These are phyloP conservation scores for Daldinia grandis DNA, from an alignment of 495 filamentous ascomycete species.

Conservation along the genomic window DNA sequence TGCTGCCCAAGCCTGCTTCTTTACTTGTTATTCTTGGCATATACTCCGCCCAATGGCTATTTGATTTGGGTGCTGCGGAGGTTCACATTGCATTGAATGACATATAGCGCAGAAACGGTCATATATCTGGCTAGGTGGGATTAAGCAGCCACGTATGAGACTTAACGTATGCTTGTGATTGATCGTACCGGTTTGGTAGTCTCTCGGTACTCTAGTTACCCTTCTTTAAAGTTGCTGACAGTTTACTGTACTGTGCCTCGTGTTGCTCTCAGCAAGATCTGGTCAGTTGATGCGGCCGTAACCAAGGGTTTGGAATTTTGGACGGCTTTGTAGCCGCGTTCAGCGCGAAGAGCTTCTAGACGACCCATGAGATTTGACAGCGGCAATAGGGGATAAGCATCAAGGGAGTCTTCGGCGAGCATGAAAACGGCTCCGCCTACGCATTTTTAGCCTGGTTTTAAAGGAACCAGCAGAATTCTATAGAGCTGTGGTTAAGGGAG, in stretches of 20 bases:
- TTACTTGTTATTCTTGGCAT: slow-evolving; percentile 38
- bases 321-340: slow-evolving; percentile 38
- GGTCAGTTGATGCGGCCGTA: slow-evolving; percentile 37
- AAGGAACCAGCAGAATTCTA: slow-evolving; percentile 25
- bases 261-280: slow-evolving; percentile 26
- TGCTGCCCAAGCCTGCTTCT: slow-evolving; percentile 43
- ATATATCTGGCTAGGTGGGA: slow-evolving; percentile 44
- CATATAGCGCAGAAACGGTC: slow-evolving; percentile 42
- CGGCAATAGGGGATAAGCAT: slow-evolving; percentile 30
- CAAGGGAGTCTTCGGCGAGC: slow-evolving; percentile 3
- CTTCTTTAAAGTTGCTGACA: slow-evolving; percentile 32
- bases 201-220: slow-evolving; percentile 39
- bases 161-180: slow-evolving; percentile 38
- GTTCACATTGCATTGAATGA: slow-evolving; percentile 45
- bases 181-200: slow-evolving; percentile 38
- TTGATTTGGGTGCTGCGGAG: slow-evolving; percentile 36
- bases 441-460: slow-evolving; percentile 31
- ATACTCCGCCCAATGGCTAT: slow-evolving; percentile 37
- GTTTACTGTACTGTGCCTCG: slow-evolving; percentile 39
- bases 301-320: slow-evolving; percentile 38
- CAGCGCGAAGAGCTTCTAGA: slow-evolving; percentile 30
- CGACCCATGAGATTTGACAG: slow-evolving; percentile 14
- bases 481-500: slow-evolving; percentile 27
- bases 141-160: slow-evolving; percentile 45
- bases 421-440: slow-evolving; percentile 23